Percentiles rank a stretch among this genome's conserved stretches.
phyloP scores from a whole-genome alignment of 805 yeast genomes.

The Spathaspora sp. region DNA sequence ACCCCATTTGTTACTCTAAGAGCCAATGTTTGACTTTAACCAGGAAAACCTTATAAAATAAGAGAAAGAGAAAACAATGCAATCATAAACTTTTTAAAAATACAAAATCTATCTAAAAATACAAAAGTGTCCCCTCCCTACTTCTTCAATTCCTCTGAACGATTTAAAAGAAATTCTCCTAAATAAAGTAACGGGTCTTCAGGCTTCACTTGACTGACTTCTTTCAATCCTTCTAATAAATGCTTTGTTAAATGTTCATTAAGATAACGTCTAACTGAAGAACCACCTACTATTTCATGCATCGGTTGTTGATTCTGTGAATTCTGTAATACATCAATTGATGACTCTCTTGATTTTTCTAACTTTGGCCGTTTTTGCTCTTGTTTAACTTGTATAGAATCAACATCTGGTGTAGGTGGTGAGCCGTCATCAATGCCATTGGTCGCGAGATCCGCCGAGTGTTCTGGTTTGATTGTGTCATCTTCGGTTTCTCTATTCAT shows the following conservation, averaged over 20 bases:
- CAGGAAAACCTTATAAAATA: background rate
- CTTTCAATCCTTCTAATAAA: constrained; percentile 59
- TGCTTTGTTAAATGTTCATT: constrained; percentile 62
- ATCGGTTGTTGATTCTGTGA: constrained; percentile 20
- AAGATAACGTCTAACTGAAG: constrained; percentile 65
- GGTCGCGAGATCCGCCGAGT: background rate
- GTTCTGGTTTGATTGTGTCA: background rate
- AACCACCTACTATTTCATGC: constrained; percentile 63
- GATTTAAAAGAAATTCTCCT: constrained; percentile 50
- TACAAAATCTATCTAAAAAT: background rate
- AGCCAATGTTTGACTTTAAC: background rate
- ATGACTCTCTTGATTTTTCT: constrained; percentile 3
- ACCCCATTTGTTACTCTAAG: background rate
- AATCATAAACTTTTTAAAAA: background rate
- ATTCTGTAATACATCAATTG: background rate
- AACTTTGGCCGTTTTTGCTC: constrained; percentile 4
- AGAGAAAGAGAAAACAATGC: background rate
- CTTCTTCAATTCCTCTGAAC: constrained; percentile 11
- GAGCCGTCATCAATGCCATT: background rate
- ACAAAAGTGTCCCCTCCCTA: background rate
- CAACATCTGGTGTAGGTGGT: background rate
- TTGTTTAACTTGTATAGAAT: background rate
- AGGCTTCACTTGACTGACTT: constrained; percentile 49
- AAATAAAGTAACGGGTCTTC: constrained; percentile 50
- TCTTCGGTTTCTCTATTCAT: background rate